Evolutionary conservation across 495 filamentous ascomycete genomes (phyloP).

Genomic region (Echria macrotheca): DNA sequence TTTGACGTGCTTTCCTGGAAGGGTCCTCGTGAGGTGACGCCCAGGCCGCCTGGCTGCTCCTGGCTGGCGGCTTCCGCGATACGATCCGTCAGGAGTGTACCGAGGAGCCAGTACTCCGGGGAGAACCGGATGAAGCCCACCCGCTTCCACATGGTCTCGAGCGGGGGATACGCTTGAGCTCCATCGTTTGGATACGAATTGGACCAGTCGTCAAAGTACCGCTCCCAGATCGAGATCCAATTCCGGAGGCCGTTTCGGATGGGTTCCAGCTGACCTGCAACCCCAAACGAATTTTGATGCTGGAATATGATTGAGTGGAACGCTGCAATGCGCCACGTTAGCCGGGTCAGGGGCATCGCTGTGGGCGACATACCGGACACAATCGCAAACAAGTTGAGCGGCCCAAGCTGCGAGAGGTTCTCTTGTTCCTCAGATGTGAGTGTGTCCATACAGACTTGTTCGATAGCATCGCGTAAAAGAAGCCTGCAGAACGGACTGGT

Average conservation of each 20-base stretch:
- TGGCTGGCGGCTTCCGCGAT: constrained; percentile 5
- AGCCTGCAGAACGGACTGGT: constrained; percentile 20
- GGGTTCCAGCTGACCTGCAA: constrained; percentile 25
- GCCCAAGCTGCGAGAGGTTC: constrained; percentile 21
- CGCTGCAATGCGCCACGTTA: constrained; percentile 16
- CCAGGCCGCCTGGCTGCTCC: background rate
- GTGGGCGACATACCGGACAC: constrained; percentile 24
- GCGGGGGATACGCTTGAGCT: constrained; percentile 11
- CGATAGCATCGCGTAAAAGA: constrained; percentile 24
- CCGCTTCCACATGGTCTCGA: constrained; percentile 24
- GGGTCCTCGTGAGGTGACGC: background rate
- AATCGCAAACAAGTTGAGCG: constrained; percentile 26
- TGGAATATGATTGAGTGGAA: constrained; percentile 32
- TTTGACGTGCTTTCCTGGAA: background rate
- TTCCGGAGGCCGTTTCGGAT: constrained; percentile 26
- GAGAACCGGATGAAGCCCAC: constrained; percentile 24
- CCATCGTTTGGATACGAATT: constrained; percentile 15
- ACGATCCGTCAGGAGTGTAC: constrained; percentile 22
- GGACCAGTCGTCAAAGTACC: constrained; percentile 15
- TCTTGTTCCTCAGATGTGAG: constrained; percentile 11
- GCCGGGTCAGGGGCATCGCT: background rate
- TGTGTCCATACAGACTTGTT: constrained; percentile 17
- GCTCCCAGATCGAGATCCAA: constrained; percentile 27
- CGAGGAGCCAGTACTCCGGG: constrained; percentile 27
- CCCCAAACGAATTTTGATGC: constrained; percentile 26